These are phyloP conservation scores for Singerocomus inundabilis DNA, from an alignment of 1,284 basidiomycete genomes.

Conservation along the genomic window DNA sequence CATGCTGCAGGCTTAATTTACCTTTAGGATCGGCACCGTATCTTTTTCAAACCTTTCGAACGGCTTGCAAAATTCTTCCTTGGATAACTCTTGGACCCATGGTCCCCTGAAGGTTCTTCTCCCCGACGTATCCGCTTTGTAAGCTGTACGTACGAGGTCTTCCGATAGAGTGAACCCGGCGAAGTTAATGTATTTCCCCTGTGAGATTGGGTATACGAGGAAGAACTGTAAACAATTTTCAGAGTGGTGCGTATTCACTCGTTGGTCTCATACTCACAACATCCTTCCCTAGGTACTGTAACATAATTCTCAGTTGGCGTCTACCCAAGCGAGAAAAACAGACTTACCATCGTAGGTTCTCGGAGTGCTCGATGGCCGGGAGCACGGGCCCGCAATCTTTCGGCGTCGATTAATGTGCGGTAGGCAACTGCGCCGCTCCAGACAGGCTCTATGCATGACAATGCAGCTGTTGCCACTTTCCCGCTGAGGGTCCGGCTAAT, in stretches of 20 bases:
- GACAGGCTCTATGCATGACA: conserved; percentile 34
- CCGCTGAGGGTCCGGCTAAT: conserved; percentile 19
- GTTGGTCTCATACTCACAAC: conserved; percentile 18
- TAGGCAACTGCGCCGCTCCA: conserved; percentile 46
- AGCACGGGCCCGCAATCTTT: conserved; percentile 33
- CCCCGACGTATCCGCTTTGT: conserved; percentile 17
- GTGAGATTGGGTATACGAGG: conserved; percentile 31
- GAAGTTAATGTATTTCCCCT: conserved; percentile 33
- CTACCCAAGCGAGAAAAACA: background rate
- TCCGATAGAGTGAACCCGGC: conserved; percentile 32
- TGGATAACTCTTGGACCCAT: conserved; percentile 33
- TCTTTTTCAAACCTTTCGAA: conserved; percentile 34
- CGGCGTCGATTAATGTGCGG: conserved; percentile 38
- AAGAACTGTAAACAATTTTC: conserved; percentile 19
- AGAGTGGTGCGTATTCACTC: background rate
- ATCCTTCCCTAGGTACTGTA: conserved; percentile 30
- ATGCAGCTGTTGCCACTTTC: conserved; percentile 11
- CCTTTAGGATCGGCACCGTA: conserved; percentile 26
- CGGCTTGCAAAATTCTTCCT: conserved; percentile 24
- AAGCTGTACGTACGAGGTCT: conserved; percentile 27
- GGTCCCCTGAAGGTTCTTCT: conserved; percentile 27
- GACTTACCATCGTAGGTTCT: conserved; percentile 29
- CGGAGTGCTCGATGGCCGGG: conserved; percentile 37
- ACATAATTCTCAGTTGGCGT: background rate
- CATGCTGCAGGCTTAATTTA: conserved; percentile 2